Percentiles rank a stretch among this genome's conserved stretches.
Evolutionary conservation across 2,329 filamentous ascomycete genomes (phyloP).

Genomic region (Leptosphaerulina australis): DNA sequence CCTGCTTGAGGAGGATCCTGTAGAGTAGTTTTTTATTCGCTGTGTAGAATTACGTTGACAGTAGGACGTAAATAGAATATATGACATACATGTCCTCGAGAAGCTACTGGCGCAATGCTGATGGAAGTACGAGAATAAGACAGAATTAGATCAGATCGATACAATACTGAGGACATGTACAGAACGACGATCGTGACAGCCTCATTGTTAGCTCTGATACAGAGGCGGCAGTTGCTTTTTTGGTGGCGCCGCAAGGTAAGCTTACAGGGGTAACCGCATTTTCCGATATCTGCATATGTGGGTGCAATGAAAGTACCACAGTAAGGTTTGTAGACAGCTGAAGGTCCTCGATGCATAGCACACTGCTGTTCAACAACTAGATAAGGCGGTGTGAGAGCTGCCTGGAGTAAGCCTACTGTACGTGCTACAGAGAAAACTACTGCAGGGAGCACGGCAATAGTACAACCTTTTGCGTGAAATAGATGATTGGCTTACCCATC

Average conservation of each 20-base stretch:
- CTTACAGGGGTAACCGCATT: not conserved
- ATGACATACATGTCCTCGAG: conserved; percentile 29
- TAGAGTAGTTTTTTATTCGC: conserved; percentile 37
- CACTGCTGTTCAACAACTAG: not conserved
- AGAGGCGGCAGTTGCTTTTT: too few species aligned
- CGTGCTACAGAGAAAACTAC: not conserved
- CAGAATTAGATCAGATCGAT: too few species aligned
- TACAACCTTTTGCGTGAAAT: not conserved
- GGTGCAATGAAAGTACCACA: not conserved
- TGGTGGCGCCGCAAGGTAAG: not conserved
- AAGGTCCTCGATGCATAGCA: not conserved
- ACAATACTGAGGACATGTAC: too few species aligned
- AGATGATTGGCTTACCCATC: not conserved
- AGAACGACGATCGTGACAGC: too few species aligned
- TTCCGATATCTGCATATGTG: not conserved
- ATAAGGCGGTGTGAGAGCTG: conserved; percentile 6
- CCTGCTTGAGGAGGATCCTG: conserved; percentile 78
- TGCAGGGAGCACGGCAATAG: not conserved
- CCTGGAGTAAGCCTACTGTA: not conserved
- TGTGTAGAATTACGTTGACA: conserved; percentile 26
- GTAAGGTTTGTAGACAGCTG: not conserved
- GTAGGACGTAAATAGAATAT: conserved; percentile 26
- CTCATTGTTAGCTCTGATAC: too few species aligned
- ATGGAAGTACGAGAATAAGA: too few species aligned
- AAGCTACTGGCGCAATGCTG: not conserved